Base-by-base conservation (phyloP, 2,329 filamentous ascomycete species). In the Amauroascus niger region DNA sequence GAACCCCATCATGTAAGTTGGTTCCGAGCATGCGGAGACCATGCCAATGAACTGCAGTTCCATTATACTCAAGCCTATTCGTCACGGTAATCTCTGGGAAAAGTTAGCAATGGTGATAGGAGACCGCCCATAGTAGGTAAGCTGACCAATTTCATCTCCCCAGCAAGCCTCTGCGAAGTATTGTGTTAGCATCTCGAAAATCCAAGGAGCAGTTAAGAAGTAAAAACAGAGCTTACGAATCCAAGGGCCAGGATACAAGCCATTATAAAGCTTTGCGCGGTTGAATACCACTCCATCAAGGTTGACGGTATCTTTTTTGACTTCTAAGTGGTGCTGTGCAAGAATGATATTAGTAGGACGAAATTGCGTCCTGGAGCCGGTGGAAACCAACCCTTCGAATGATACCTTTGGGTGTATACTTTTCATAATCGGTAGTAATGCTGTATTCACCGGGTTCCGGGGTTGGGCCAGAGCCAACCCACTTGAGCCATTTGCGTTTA, bases 21-120 rank as follows among this genome's bases (percentile, higher is more conserved):
- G 60, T 67, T 28, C 63, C 53, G 8, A 61, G 53, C 52, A 69
- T 67, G 1, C 64, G 60, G 18, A 70, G 62, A 1, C 68, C 68
- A 40, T 71, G 68, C 59, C 52, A 55, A 46, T 61, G 59, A 40
- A 61, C 18, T 33, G 59, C 50, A 39, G 61, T 59, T 18, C 60
- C 55, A 16, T 57, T 57, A 44, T 57, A 53, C 24, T 55, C 30
- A 28, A 57, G 49, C 40, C 47, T 55, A 22, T 57, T 57, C 9
- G 44, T 55, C 14, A 57, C 52, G 13, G 55, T 57, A 26, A 57
- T 55, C 55, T 57, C 55, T 57, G 28, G 11, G 45, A 13, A 33
- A n/a, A 4, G 20, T 53, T 18, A 49, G 44, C 16, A 9, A 28
- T 13, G 6, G 30, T 28, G 11, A 1, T 14, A 40, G 14, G 6